phyloP scores from a whole-genome alignment of 768 basidiomycete genomes.

The Leucocoprinus leucothites region DNA sequence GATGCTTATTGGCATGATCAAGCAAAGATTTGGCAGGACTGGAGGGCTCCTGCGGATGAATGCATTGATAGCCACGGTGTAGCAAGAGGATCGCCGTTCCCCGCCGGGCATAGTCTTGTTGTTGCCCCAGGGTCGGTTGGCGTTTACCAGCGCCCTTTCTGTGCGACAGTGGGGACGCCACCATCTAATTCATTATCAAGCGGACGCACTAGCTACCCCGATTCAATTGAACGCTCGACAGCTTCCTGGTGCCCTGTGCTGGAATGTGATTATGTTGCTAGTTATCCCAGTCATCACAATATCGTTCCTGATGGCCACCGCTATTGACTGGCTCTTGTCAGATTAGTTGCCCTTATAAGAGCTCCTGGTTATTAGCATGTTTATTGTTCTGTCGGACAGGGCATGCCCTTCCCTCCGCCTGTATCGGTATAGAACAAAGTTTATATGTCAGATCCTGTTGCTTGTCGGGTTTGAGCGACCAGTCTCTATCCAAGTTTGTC shows the following conservation, averaged over 20 bases:
- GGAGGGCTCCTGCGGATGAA: slow-evolving; percentile 10
- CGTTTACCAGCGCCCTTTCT: neutral
- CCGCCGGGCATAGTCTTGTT: neutral
- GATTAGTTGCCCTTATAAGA: neutral
- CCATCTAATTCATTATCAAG: slow-evolving; percentile 1
- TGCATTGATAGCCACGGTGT: neutral
- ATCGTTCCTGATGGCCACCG: neutral
- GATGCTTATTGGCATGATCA: slow-evolving; percentile 36
- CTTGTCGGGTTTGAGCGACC: neutral
- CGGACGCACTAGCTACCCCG: slow-evolving; percentile 23
- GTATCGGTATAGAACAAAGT: neutral
- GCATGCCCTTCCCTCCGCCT: neutral
- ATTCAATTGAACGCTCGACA: slow-evolving; percentile 48
- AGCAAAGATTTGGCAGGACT: slow-evolving; percentile 23
- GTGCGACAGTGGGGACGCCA: neutral
- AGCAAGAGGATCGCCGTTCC: slow-evolving; percentile 2
- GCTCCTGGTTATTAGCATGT: neutral
- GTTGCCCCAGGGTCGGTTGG: neutral
- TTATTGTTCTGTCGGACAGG: neutral
- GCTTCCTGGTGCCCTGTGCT: slow-evolving; percentile 23
- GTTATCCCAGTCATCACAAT: slow-evolving; percentile 1
- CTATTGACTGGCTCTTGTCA: neutral
- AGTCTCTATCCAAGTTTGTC: neutral
- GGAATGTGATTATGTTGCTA: slow-evolving; percentile 14
- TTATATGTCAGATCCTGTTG: neutral